Base-by-base conservation (phyloP, 352 stramenopile species). In the Phytophthora europaea region DNA sequence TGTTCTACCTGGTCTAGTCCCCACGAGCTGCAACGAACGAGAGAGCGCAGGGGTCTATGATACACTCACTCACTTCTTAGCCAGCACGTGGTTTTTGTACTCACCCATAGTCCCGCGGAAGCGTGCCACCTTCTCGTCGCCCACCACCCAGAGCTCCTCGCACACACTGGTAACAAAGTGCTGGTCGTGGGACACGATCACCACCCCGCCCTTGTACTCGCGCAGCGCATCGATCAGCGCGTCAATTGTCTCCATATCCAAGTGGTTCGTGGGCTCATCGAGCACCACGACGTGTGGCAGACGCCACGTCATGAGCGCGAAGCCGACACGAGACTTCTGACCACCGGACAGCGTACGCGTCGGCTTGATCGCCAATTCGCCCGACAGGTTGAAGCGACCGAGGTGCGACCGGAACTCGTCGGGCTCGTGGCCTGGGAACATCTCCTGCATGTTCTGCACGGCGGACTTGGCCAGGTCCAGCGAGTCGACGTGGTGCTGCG, bases 171-270 rank as follows among this genome's bases (percentile, higher is more conserved):
- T 98, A 72, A 99, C 97, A 70, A 99, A 99, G 84, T 99, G 98
- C 78, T 98, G 90, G 92, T 99, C 97, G 83, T 99, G 98, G 3
- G 95, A 99, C 18, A 99, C 97, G 51, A 99, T 90, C 61, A 99
- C 84, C 6, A 98, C 97, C 69, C 95, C 97, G 53, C 98, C 98
- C 67, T 98, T 98, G 92, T 98, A 99, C 51, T 95, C 91, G 20
- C 96, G 84, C 43, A 99, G 79, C 18, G 93, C 97, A 76, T 99
- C 97, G 72, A 99, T 98, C 34, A 99, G 83, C 83, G 94, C 88
- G 40, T 95, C 88, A 52, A 96, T 96, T 16, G 90, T 96, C 76
- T 95, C 87, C 81, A 95, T 95, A 79, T 99, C 97, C 70, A 98
- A 92, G 82, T 99, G 96, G 80, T 99, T 99, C 31, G 97, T 99